Conservation (phyloP, 768 basidiomycete genomes). For the Dioszegia crocea region DNA sequence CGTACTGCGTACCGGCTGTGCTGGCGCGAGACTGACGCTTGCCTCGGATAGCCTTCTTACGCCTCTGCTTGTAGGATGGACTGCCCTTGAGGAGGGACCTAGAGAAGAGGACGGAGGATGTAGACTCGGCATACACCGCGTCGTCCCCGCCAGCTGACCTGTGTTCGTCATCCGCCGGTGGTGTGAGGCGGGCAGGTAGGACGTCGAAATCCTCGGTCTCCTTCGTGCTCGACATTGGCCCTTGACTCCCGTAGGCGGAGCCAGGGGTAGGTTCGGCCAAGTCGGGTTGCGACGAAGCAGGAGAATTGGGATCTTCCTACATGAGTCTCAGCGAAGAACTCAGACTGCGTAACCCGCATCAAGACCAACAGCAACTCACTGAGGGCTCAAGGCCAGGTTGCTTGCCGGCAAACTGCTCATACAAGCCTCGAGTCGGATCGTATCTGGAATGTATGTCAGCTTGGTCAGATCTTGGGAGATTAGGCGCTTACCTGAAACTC, state of each 20-base stretch:
- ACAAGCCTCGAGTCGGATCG: slow-evolving; percentile 76
- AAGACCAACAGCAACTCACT: not conserved
- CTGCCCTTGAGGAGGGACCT: slow-evolving; percentile 78
- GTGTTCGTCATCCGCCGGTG: not conserved
- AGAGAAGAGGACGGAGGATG: slow-evolving; percentile 54
- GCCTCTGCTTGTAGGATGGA: slow-evolving; percentile 81
- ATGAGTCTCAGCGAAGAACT: too few relatives aligned
- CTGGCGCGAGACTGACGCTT: slow-evolving; percentile 15
- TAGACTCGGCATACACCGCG: not conserved
- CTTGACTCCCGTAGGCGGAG: not conserved
- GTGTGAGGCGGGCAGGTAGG: too few relatives aligned
- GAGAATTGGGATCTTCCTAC: not conserved
- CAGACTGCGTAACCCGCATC: too few relatives aligned
- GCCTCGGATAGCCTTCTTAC: slow-evolving; percentile 16
- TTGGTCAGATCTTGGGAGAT: too few relatives aligned
- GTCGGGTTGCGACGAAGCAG: not conserved
- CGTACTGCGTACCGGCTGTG: slow-evolving; percentile 13
- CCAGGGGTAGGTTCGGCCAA: not conserved
- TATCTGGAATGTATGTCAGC: slow-evolving; percentile 55
- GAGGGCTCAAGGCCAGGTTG: slow-evolving; percentile 27
- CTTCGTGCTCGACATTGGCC: too few relatives aligned
- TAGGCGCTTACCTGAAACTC: slow-evolving; percentile 69
- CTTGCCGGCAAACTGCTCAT: slow-evolving; percentile 71
- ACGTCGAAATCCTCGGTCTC: too few relatives aligned
- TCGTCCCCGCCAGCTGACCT: not conserved